Percentiles rank a stretch among this genome's conserved stretches.
Evolutionary conservation across 495 filamentous ascomycete species (phyloP).

Genomic region (Cetradonia linearis): DNA sequence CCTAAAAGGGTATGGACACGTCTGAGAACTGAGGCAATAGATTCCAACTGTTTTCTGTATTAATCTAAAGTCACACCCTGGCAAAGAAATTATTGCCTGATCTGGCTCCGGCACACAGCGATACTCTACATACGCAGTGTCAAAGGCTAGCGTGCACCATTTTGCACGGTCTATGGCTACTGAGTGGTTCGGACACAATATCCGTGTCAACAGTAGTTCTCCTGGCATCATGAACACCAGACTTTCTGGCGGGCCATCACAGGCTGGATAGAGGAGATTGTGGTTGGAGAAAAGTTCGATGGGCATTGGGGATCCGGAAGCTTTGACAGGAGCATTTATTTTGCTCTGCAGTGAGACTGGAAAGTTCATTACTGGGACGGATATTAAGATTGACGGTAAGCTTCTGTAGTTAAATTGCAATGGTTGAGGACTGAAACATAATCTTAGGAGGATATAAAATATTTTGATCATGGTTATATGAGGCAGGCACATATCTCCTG

Average conservation of each 20-base stretch:
- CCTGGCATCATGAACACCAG: constrained; percentile 78
- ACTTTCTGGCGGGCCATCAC: constrained; percentile 42
- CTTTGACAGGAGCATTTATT: constrained; percentile 67
- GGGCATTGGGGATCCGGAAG: constrained; percentile 60
- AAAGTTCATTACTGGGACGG: constrained; percentile 67
- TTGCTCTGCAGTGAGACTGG: constrained; percentile 65
- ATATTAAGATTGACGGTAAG: constrained; percentile 52
- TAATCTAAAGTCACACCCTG: background rate
- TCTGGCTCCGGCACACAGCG: constrained; percentile 48
- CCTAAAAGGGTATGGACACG: no score
- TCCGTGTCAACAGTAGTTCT: constrained; percentile 69
- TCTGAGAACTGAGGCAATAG: no score
- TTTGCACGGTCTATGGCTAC: constrained; percentile 65
- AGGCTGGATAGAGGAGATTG: constrained; percentile 54
- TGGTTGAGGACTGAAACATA: background rate
- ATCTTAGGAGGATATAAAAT: constrained; percentile 19
- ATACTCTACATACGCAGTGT: constrained; percentile 70
- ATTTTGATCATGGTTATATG: constrained; percentile 3
- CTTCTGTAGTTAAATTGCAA: background rate
- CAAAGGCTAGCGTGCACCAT: constrained; percentile 69
- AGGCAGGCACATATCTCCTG: background rate
- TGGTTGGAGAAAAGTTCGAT: constrained; percentile 68
- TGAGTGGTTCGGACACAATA: constrained; percentile 67
- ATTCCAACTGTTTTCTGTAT: no score
- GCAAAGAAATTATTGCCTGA: constrained; percentile 28